Evolutionary conservation across 116 monocot species (phyloP), one percentile per base, ranked within the genome.

Genomic region (Iris pallida): DNA sequence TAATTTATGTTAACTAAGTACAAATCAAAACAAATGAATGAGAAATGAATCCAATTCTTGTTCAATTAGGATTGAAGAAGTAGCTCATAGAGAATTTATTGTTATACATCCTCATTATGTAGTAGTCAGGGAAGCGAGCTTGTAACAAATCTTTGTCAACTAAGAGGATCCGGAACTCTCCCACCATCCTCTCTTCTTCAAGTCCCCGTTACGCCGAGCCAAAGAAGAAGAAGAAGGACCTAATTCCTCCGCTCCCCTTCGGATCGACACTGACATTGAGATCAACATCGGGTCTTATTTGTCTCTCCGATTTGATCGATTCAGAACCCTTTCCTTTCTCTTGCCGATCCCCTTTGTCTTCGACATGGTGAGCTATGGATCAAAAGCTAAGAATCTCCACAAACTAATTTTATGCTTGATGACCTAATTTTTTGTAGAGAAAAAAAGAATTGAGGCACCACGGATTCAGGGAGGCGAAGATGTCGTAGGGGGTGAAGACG

Each of bases 211-310:
- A 9, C 48, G 47, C 16, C 64, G n/a, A n/a, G n/a, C n/a, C n/a
- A n/a, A n/a, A n/a, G n/a, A n/a, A n/a, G n/a, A n/a, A n/a, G n/a
- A n/a, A n/a, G n/a, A n/a, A n/a, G n/a, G n/a, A n/a, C n/a, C n/a
- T n/a, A n/a, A n/a, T n/a, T n/a, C n/a, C n/a, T n/a, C n/a, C n/a
- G n/a, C n/a, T n/a, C n/a, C n/a, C n/a, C n/a, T n/a, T n/a, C n/a
- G n/a, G 71, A 60, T 89, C 89, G 19, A 74, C 71, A 81, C 86
- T 86, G 10, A 17, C 55, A 61, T 90, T 83, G 20, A 66, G 15
- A 54, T 78, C 78, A 9, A 68, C 70, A 6, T 66, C 71, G 4
- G 45, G 30, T 9, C 67, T 67, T 63, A 51, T 59, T 47, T 69
- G 79, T 75, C 79, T 86, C 75, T 74, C 75, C 59, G 75, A 78